These are phyloP conservation scores for Wickerhamiella vanderwaltii DNA, from an alignment of 805 yeast genomes.

Conservation along the genomic window DNA sequence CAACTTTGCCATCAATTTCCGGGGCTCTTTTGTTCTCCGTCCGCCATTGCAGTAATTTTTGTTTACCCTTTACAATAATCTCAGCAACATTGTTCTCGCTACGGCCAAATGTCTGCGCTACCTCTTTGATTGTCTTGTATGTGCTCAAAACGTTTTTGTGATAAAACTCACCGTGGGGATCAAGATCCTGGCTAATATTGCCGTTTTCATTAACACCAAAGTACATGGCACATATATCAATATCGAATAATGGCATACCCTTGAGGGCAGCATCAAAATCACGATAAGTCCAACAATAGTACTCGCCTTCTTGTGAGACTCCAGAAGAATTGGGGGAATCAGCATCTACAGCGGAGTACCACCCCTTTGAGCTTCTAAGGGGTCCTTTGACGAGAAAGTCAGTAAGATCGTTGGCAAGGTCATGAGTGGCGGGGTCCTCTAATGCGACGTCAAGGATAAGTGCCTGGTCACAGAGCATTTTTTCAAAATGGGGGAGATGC, in stretches of 20 bases:
- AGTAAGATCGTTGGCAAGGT: conserved; percentile 17
- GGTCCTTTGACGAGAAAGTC: conserved; percentile 16
- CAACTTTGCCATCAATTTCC: conserved; percentile 27
- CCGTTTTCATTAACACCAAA: conserved; percentile 30
- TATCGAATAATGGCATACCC: conserved; percentile 21
- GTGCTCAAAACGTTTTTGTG: conserved; percentile 27
- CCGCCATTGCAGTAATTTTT: conserved; percentile 21
- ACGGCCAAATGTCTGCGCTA: conserved; percentile 28
- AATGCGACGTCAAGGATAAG: conserved; percentile 26
- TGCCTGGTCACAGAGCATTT: conserved; percentile 31
- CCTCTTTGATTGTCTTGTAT: conserved; percentile 20
- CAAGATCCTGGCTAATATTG: conserved; percentile 27
- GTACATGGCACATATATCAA: conserved; percentile 28
- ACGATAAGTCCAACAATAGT: conserved; percentile 27
- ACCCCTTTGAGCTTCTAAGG: conserved; percentile 21
- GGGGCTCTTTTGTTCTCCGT: conserved; percentile 21
- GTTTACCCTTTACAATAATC: conserved; percentile 21
- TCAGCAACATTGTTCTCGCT: conserved; percentile 17
- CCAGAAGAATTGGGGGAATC: conserved; percentile 22
- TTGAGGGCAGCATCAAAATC: conserved; percentile 26
- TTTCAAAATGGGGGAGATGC: conserved; percentile 32
- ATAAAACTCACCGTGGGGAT: conserved; percentile 24
- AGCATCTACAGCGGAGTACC: conserved; percentile 29
- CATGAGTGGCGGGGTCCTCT: conserved; percentile 13
- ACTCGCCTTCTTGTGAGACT: conserved; percentile 26